A percentile compares a stretch with the other conserved stretches of the same genome.
phyloP scores from a whole-genome alignment of 768 basidiomycete species.

The Pilatotrama ljubarskyi region DNA sequence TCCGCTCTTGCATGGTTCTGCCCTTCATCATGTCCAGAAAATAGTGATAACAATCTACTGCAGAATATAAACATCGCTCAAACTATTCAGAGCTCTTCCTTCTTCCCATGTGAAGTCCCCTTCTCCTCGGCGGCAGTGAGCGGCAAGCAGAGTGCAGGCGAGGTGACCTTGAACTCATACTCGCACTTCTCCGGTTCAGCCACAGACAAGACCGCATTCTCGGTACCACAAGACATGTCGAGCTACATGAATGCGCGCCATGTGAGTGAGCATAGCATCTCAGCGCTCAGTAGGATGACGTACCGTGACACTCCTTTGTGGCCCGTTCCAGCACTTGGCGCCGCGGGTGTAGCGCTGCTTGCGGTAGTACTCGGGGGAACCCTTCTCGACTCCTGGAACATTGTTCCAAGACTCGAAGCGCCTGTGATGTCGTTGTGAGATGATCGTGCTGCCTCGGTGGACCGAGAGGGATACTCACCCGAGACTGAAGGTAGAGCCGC shows the following conservation, averaged over 20 bases:
- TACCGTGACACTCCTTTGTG: constrained; percentile 81
- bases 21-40: not conserved
- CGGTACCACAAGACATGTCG: constrained; percentile 78
- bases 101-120: not conserved
- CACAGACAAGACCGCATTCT: constrained; percentile 77
- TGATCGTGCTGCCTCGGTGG: not conserved
- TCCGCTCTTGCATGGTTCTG: no score
- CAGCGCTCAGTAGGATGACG: constrained; percentile 4
- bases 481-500: constrained; percentile 72
- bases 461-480: constrained; percentile 56
- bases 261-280: not conserved
- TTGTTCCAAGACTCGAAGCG: constrained; percentile 82
- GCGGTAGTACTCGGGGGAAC: constrained; percentile 72
- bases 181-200: constrained; percentile 96
- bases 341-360: constrained; percentile 84
- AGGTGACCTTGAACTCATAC: constrained; percentile 83
- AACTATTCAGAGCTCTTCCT: constrained; percentile 33
- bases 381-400: constrained; percentile 52
- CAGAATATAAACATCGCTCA: not conserved
- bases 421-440: constrained; percentile 38
- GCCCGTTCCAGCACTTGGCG: constrained; percentile 95
- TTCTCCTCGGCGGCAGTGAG: constrained; percentile 41
- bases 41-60: not conserved
- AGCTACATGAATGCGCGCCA: constrained; percentile 49
- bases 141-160: constrained; percentile 79